These are phyloP conservation scores for Citrullus mucosospermus DNA, from an alignment of 306 rosid species.

Conservation along the genomic window DNA sequence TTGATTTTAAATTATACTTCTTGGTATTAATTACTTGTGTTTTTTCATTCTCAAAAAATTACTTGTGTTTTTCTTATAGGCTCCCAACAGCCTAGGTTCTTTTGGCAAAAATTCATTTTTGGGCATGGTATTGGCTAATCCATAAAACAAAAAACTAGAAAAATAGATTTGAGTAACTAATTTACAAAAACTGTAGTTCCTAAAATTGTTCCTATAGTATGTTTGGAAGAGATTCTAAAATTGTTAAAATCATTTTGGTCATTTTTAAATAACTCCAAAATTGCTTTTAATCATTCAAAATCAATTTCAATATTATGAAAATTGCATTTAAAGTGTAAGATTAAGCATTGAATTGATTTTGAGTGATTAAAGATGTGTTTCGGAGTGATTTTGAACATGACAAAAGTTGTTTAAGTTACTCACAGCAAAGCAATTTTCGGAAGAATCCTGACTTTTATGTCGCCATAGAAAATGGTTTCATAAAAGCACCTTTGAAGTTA, in stretches of 20 bases:
- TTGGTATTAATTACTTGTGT: neutral
- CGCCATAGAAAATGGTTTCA: neutral
- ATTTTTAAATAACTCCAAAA: too few species aligned
- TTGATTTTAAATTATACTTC: neutral
- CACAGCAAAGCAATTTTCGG: neutral
- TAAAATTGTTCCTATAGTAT: neutral
- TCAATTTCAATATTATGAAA: too few species aligned
- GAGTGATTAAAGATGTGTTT: too few species aligned
- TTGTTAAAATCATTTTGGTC: too few species aligned
- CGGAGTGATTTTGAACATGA: too few species aligned
- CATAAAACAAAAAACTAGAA: neutral
- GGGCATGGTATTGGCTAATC: neutral
- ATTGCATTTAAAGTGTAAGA: too few species aligned
- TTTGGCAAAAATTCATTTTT: neutral
- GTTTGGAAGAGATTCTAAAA: neutral
- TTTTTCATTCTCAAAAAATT: too few species aligned
- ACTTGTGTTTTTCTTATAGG: neutral
- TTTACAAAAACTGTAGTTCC: neutral
- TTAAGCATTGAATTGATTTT: too few species aligned
- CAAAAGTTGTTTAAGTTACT: too few species aligned
- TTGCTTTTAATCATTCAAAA: too few species aligned
- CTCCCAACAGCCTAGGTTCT: neutral
- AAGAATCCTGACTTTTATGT: neutral
- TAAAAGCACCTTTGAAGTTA: conserved; percentile 56
- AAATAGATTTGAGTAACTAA: neutral